Conservation (phyloP, 148 eudicot genomes). For the Pharnaceum exiguum region DNA sequence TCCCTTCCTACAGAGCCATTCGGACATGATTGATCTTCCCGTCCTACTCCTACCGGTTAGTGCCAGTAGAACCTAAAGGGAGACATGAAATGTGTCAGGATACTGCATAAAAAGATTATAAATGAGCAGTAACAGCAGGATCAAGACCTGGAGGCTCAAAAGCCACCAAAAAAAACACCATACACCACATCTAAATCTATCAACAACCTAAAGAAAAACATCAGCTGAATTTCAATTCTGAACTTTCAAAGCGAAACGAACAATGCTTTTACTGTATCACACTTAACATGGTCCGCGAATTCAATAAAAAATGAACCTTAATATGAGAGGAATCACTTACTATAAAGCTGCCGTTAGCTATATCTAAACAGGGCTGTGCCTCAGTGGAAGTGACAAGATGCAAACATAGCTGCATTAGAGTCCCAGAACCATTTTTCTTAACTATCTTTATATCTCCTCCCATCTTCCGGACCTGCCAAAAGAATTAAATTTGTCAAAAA, state of each 20-base stretch:
- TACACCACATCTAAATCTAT: no score
- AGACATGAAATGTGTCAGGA: background rate
- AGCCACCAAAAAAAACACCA: no score
- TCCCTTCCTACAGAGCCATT: conserved; percentile 64
- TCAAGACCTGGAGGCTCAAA: no score
- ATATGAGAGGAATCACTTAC: conserved; percentile 30
- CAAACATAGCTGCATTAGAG: conserved; percentile 65
- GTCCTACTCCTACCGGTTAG: conserved; percentile 59
- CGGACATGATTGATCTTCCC: conserved; percentile 54
- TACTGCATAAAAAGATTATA: no score
- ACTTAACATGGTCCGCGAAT: no score
- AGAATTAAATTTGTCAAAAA: background rate
- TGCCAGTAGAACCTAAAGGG: conserved; percentile 75
- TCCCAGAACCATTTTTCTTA: conserved; percentile 80
- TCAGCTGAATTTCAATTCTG: no score
- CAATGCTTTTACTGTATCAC: no score
- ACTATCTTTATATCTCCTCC: conserved; percentile 92
- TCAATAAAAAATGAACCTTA: background rate
- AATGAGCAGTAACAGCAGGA: no score
- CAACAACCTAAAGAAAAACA: background rate
- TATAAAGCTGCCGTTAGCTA: conserved; percentile 43
- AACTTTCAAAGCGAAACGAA: no score
- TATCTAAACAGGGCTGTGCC: conserved; percentile 38
- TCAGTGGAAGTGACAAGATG: conserved; percentile 56
- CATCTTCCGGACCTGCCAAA: conserved; percentile 82